phyloP scores from a whole-genome alignment of 768 basidiomycete genomes.

The Trametes elegans region DNA sequence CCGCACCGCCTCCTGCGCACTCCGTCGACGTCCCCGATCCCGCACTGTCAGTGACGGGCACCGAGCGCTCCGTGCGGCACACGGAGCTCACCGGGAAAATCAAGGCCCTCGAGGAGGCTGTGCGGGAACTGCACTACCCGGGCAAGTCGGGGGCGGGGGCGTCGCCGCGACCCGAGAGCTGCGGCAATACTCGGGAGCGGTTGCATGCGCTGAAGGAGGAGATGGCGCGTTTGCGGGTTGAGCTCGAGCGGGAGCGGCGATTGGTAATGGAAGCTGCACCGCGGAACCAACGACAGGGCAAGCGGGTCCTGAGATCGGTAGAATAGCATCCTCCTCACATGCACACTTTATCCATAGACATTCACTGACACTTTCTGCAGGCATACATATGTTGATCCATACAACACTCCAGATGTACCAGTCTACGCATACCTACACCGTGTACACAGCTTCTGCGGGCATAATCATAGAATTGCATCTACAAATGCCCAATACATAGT shows the following conservation, averaged over 20 bases:
- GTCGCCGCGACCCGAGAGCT: not conserved
- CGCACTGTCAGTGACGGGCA: conserved; percentile 10
- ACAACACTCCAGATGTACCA: too few species aligned
- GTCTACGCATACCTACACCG: not conserved
- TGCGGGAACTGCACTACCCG: conserved; percentile 3
- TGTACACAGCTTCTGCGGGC: not conserved
- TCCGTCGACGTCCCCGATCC: conserved; percentile 10
- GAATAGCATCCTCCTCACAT: not conserved
- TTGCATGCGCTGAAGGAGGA: not conserved
- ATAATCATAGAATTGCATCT: conserved; percentile 8
- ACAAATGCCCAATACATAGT: conserved; percentile 9
- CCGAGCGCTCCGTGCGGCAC: conserved; percentile 8
- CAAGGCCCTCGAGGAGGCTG: conserved; percentile 1
- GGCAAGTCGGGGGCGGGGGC: not conserved
- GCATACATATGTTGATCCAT: too few species aligned
- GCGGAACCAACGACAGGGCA: not conserved
- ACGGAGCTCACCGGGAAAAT: conserved; percentile 8
- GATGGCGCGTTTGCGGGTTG: not conserved
- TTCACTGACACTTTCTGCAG: not conserved
- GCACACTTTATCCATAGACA: too few species aligned
- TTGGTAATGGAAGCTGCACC: conserved; percentile 6
- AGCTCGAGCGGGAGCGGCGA: conserved; percentile 6
- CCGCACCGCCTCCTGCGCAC: conserved; percentile 1
- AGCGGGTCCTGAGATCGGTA: not conserved
- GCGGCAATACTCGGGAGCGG: not conserved